These are phyloP conservation scores for Trichoderma orchidacearum DNA, from an alignment of 495 filamentous ascomycete genomes.

Conservation along the genomic window DNA sequence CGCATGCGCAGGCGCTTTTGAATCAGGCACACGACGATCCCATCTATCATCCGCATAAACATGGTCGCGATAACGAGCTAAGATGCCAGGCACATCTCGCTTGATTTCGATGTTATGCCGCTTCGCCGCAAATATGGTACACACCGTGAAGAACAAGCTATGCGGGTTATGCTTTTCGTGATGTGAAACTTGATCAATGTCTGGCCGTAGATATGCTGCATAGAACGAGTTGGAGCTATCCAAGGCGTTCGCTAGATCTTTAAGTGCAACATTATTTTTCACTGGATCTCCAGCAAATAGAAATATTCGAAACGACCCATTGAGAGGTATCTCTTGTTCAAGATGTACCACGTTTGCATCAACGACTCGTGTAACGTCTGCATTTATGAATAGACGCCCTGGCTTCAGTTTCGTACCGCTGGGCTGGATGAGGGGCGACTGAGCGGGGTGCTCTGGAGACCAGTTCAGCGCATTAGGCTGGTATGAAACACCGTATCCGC, in stretches of 20 bases:
- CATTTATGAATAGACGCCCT: slow-evolving; percentile 59
- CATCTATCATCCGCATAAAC: slow-evolving; percentile 78
- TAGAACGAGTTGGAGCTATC: slow-evolving; percentile 56
- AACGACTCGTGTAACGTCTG: slow-evolving; percentile 67
- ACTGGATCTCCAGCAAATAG: slow-evolving; percentile 62
- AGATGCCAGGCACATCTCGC: slow-evolving; percentile 47
- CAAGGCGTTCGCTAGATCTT: slow-evolving; percentile 53
- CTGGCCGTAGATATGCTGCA: slow-evolving; percentile 43
- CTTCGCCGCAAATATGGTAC: slow-evolving; percentile 52
- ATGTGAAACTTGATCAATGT: slow-evolving; percentile 52
- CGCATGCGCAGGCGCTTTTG: slow-evolving; percentile 61
- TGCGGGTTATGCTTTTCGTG: slow-evolving; percentile 77
- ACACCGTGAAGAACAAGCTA: slow-evolving; percentile 65
- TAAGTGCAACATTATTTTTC: slow-evolving; percentile 44
- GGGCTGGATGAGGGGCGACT: slow-evolving; percentile 53
- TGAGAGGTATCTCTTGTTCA: slow-evolving; percentile 77
- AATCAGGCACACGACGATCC: slow-evolving; percentile 54
- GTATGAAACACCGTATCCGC: slow-evolving; percentile 59
- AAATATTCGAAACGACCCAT: slow-evolving; percentile 78
- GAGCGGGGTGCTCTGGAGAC: slow-evolving; percentile 55
- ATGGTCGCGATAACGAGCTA: slow-evolving; percentile 66
- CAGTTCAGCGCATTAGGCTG: slow-evolving; percentile 45
- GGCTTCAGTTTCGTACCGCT: slow-evolving; percentile 45
- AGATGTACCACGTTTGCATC: slow-evolving; percentile 79
- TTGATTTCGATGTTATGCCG: slow-evolving; percentile 52